Conservation (phyloP, 371 early-diverging fungal genomes). For the Apophysomyces sp. region DNA sequence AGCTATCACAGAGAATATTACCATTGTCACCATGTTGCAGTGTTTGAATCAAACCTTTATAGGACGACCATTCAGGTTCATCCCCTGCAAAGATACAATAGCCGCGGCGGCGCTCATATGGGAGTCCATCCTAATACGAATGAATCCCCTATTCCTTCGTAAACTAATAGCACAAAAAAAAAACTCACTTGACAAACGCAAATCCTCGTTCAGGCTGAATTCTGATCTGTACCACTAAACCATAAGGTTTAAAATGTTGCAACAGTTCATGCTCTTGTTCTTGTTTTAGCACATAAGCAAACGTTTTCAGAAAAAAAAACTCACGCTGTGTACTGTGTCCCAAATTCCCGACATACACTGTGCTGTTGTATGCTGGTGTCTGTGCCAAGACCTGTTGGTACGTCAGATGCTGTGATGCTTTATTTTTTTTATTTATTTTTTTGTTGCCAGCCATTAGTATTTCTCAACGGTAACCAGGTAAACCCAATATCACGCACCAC, state of each 20-base stretch:
- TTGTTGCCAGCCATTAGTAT: neutral
- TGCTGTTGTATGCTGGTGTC: conserved; percentile 78
- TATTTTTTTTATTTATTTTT: neutral
- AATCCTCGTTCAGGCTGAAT: conserved; percentile 88
- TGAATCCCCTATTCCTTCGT: neutral
- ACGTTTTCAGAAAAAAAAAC: neutral
- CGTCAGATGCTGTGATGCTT: conserved; percentile 16
- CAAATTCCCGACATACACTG: conserved; percentile 86
- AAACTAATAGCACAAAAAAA: neutral
- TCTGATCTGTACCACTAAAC: conserved; percentile 73
- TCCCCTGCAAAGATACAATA: neutral
- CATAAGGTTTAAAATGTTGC: conserved; percentile 75
- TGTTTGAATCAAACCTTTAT: neutral
- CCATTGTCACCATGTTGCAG: neutral
- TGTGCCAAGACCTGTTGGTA: conserved; percentile 74
- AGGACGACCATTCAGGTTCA: neutral
- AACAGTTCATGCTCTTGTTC: conserved; percentile 4
- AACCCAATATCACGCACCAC: neutral
- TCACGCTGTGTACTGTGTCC: neutral
- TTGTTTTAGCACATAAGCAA: neutral
- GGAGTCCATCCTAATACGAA: neutral
- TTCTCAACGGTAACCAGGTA: neutral
- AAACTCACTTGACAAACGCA: conserved; percentile 77
- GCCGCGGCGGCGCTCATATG: conserved; percentile 4
- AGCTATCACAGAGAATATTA: neutral